phyloP scores from a whole-genome alignment of 2,329 filamentous ascomycete genomes.

The Xylariales sp. region DNA sequence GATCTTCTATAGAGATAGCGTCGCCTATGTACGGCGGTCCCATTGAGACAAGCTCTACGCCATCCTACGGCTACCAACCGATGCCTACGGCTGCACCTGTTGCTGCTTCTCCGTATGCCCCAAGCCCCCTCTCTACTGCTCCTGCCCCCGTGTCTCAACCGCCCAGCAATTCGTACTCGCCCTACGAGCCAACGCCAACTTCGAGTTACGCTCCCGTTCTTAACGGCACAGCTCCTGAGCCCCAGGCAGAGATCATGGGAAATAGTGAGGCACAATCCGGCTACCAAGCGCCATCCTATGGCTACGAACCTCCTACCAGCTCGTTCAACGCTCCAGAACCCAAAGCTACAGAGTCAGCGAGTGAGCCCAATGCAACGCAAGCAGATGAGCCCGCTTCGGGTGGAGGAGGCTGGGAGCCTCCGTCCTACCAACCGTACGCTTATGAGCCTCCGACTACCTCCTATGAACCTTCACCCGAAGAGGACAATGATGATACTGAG shows the following conservation, averaged over 20 bases:
- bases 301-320: constrained; percentile 43
- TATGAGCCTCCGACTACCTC: constrained; percentile 49
- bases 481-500: constrained; percentile 40
- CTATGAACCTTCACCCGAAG: constrained; percentile 46
- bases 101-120: constrained; percentile 7
- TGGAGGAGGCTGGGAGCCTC: constrained; percentile 53
- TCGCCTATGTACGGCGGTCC: constrained; percentile 21
- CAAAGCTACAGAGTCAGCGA: constrained; percentile 19
- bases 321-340: constrained; percentile 24
- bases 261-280: constrained; percentile 15
- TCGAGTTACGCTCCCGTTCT: constrained; percentile 7
- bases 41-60: constrained; percentile 22
- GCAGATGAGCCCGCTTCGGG: constrained; percentile 25
- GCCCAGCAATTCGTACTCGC: constrained; percentile 17
- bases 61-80: constrained; percentile 27
- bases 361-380: constrained; percentile 16
- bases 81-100: constrained; percentile 11
- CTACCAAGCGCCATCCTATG: constrained; percentile 45
- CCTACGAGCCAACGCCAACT: constrained; percentile 16
- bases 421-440: constrained; percentile 55
- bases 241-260: constrained; percentile 9
- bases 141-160: constrained; percentile 11
- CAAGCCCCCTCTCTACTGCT: constrained; percentile 16
- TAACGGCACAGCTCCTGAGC: constrained; percentile 10
- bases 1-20: constrained; percentile 34